Conservation (phyloP, 2,329 filamentous ascomycete species). For the Exophiala sp. region DNA sequence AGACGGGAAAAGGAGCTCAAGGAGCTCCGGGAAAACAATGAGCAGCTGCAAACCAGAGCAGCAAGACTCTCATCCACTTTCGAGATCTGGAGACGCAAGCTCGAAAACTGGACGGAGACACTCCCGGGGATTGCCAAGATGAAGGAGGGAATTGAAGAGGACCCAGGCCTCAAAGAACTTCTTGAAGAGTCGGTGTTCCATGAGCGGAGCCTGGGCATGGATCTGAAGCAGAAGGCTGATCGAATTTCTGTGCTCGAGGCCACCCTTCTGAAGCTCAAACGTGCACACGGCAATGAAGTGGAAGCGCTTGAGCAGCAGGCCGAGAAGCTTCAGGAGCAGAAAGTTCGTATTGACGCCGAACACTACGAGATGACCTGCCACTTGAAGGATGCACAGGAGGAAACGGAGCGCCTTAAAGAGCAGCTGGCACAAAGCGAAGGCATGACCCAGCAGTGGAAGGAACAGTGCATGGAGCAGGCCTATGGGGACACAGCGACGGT, state of each 20-base stretch:
- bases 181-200: constrained; percentile 1
- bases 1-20: background rate
- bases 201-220: background rate
- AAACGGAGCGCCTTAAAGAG: background rate
- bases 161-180: background rate
- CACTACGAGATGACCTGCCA: background rate
- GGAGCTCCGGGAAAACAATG: background rate
- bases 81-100: background rate
- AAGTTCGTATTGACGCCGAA: constrained; percentile 1
- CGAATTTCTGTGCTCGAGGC: constrained; percentile 1
- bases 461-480: background rate
- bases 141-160: background rate
- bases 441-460: background rate
- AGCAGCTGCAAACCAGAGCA: constrained; percentile 1
- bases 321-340: constrained; percentile 1
- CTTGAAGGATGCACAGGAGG: background rate
- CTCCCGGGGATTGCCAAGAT: background rate
- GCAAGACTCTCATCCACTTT: constrained; percentile 1
- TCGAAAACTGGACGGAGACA: constrained; percentile 8
- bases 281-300: background rate
- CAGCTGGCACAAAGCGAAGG: background rate
- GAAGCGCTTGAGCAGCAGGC: background rate
- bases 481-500: constrained; percentile 6
- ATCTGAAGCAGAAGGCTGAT: background rate
- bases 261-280: constrained; percentile 1